Evolutionary conservation across 116 monocot genomes (phyloP).

Genomic region (Papilionanthe hybrid): DNA sequence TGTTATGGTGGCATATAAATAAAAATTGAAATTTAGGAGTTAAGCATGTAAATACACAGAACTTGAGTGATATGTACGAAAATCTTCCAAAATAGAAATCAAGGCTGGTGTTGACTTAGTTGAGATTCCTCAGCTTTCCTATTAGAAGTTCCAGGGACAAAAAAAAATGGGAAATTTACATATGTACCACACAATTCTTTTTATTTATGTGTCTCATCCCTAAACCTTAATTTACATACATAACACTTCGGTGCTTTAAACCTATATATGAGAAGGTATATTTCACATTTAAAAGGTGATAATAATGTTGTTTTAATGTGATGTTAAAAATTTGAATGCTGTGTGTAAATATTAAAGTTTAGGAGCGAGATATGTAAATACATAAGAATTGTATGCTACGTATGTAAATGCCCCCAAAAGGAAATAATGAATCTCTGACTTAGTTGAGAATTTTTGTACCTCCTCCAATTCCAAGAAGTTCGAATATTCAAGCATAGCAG

Average conservation of each 20-base stretch:
- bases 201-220: too few relatives aligned
- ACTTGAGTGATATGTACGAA: neutral
- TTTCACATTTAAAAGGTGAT: too few relatives aligned
- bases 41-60: too few relatives aligned
- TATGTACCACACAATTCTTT: too few relatives aligned
- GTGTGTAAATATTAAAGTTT: neutral
- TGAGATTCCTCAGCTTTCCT: constrained; percentile 35
- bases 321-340: too few relatives aligned
- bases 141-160: neutral
- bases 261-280: neutral
- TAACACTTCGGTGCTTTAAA: neutral
- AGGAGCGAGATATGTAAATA: neutral
- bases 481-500: constrained; percentile 64
- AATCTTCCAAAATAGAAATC: neutral
- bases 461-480: constrained; percentile 36
- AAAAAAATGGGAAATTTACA: too few relatives aligned
- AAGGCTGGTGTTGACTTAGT: neutral
- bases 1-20: too few relatives aligned
- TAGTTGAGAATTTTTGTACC: constrained; percentile 34
- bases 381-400: neutral
- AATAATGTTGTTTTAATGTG: too few relatives aligned
- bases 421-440: neutral
- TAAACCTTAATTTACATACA: neutral
- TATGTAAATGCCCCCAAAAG: too few relatives aligned
- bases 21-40: too few relatives aligned